phyloP scores from a whole-genome alignment of 2,329 filamentous ascomycete species.

The Botrytis galanthina region DNA sequence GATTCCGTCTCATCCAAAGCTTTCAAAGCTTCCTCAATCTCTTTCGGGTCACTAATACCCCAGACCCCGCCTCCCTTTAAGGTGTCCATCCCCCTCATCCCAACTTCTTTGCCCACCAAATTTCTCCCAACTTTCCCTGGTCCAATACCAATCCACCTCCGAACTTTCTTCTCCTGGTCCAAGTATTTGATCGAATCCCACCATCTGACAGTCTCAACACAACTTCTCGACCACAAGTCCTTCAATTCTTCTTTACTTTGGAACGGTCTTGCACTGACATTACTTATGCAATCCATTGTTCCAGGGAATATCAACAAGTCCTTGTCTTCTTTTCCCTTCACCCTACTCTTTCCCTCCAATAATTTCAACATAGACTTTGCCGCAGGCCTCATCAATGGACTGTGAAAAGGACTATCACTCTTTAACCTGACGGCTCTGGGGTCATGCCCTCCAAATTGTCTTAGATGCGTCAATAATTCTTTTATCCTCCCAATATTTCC shows the following conservation, averaged over 20 bases:
- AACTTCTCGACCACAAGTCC: slow-evolving; percentile 74
- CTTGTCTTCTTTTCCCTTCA: slow-evolving; percentile 51
- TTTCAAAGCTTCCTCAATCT: slow-evolving; percentile 66
- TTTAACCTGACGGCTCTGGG: slow-evolving; percentile 83
- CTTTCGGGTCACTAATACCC: slow-evolving; percentile 79
- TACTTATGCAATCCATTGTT: slow-evolving; percentile 75
- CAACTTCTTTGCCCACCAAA: slow-evolving; percentile 91
- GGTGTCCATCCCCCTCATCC: slow-evolving; percentile 72
- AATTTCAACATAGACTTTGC: slow-evolving; percentile 69
- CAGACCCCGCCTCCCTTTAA: slow-evolving; percentile 90
- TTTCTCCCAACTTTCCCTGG: slow-evolving; percentile 93
- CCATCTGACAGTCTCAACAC: slow-evolving; percentile 91
- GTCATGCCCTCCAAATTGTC: slow-evolving; percentile 89
- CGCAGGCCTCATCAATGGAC: slow-evolving; percentile 85
- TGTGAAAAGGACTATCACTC: slow-evolving; percentile 87
- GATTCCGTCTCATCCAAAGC: slow-evolving; percentile 63
- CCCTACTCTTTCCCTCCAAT: slow-evolving; percentile 57
- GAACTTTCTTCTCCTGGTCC: slow-evolving; percentile 77
- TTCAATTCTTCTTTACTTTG: slow-evolving; percentile 69
- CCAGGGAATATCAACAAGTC: slow-evolving; percentile 76
- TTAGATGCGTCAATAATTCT: slow-evolving; percentile 76
- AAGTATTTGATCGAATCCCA: slow-evolving; percentile 91
- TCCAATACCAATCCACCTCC: slow-evolving; percentile 86
- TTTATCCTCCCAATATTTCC: slow-evolving; percentile 82
- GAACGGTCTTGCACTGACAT: slow-evolving; percentile 80